Percentiles rank a stretch among this genome's conserved stretches.
Conservation (phyloP, 73 alveolate genomes). For the Loxodes magnus region DNA sequence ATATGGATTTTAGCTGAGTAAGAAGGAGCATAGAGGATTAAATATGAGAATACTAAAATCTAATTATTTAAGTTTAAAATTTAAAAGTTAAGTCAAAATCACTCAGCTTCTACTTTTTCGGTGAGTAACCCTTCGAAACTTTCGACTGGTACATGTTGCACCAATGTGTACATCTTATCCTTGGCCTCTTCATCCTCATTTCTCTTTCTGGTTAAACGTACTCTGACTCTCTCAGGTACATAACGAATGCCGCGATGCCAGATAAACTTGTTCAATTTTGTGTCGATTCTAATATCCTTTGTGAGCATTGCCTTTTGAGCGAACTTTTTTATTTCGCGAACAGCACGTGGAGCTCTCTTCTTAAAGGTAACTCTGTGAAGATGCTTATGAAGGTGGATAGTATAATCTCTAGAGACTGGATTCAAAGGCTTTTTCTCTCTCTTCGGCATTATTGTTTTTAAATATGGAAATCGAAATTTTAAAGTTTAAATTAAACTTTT, state of each 20-base stretch:
- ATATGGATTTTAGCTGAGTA: no score
- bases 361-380: constrained; percentile 80
- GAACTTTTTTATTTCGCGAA: constrained; percentile 73
- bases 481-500: no score
- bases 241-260: constrained; percentile 91
- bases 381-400: constrained; percentile 78
- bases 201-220: constrained; percentile 71
- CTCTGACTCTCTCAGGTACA: constrained; percentile 90
- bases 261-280: constrained; percentile 77
- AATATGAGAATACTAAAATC: background rate
- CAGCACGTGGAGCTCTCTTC: constrained; percentile 90
- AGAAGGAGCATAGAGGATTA: background rate
- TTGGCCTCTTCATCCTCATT: constrained; percentile 86
- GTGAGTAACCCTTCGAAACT: constrained; percentile 67
- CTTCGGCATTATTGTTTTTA: constrained; percentile 29
- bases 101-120: constrained; percentile 60
- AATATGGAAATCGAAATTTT: no score
- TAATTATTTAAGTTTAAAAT: background rate
- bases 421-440: constrained; percentile 21
- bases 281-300: constrained; percentile 87
- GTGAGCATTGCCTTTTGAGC: constrained; percentile 79
- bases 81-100: constrained; percentile 13
- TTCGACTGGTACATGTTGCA: constrained; percentile 80
- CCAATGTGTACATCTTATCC: constrained; percentile 79
- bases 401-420: constrained; percentile 76